Base-by-base conservation (phyloP, 768 basidiomycete species). In the Rubroboletus pulcherrimus region DNA sequence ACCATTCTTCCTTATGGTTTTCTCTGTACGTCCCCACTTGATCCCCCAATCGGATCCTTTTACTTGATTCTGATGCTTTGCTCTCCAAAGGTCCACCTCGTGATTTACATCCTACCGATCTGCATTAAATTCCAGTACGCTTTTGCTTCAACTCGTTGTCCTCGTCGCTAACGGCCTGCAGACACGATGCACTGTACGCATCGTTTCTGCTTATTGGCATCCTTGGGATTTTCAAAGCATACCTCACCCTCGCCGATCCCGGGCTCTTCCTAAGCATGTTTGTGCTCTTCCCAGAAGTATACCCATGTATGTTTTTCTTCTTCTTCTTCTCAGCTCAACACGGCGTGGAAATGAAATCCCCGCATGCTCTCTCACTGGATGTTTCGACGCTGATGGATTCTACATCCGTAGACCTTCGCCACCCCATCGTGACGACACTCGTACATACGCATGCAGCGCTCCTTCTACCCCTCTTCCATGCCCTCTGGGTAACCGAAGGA, bases 1-100 rank as follows among this genome's bases (percentile, higher is more conserved):
- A 31, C 84, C 87, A 5, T 98, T 98, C 75, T 99, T 97, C 79
- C 76, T 98, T 33, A 88, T 94, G 79, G 91, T 90, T 17, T 98
- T 98, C 71, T 90, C 88, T 17, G 94, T 94, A 63, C 45, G 87
- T 69, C 24, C 6, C 1, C 1, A n/a, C 12, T 4, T 2, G 6
- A 35, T 42, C 37, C 33, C 21, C 3, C 2, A 11, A 4, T n/a
- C 3, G 12, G n/a, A 21, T 26, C 15, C 24, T 38, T 26, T 30
- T 33, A 42, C n/a, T 41, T 24, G 3, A 21, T 34, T 40, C 42
- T 38, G 39, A 59, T 37, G 24, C 41, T 0, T 39, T n/a, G 7
- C 7, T 31, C 9, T 31, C 43, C n/a, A 5, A 59, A 94, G 86
- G 78, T 90, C 10, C 96, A 98, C 65, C 78, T 93, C 26, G 64